Conservation (phyloP, 2,329 filamentous ascomycete genomes). For the Dendrostoma leiphaemia region DNA sequence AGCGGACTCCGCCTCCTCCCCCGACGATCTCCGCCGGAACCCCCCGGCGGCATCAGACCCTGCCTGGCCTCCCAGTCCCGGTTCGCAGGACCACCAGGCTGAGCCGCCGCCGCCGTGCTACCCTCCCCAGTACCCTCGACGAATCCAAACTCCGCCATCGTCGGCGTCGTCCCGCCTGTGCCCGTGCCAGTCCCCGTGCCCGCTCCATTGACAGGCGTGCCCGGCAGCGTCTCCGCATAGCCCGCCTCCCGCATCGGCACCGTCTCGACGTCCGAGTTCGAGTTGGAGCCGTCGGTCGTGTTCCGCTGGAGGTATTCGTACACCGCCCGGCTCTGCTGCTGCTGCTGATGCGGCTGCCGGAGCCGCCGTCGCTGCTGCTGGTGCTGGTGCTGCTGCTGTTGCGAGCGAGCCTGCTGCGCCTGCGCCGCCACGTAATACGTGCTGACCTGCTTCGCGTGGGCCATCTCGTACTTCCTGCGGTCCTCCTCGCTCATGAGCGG, state of each 20-base stretch:
- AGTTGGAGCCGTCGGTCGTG: too few relatives aligned
- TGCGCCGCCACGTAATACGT: conserved; percentile 32
- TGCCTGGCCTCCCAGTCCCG: background rate
- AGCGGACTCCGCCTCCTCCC: conserved; percentile 10
- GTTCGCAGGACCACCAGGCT: background rate
- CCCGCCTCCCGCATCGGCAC: conserved; percentile 8
- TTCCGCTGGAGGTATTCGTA: background rate
- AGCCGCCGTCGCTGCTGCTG: conserved; percentile 32
- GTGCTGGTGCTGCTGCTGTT: background rate
- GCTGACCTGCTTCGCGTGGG: conserved; percentile 53
- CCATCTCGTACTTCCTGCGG: conserved; percentile 68
- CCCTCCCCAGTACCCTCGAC: background rate
- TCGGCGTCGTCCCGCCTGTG: background rate
- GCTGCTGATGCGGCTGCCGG: conserved; percentile 31
- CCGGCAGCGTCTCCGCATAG: conserved; percentile 18
- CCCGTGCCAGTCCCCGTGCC: background rate
- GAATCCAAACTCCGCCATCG: background rate
- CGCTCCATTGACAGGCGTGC: conserved; percentile 10
- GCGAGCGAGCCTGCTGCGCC: conserved; percentile 36
- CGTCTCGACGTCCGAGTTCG: background rate
- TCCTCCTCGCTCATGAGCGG: conserved; percentile 79
- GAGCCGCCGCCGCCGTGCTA: background rate
- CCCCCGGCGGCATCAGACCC: conserved; percentile 2
- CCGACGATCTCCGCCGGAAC: background rate
- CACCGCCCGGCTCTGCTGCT: background rate